Percentiles rank a stretch among this genome's conserved stretches.
phyloP scores from a whole-genome alignment of 2,329 filamentous ascomycete genomes.

The Hymenoscyphus occultus region DNA sequence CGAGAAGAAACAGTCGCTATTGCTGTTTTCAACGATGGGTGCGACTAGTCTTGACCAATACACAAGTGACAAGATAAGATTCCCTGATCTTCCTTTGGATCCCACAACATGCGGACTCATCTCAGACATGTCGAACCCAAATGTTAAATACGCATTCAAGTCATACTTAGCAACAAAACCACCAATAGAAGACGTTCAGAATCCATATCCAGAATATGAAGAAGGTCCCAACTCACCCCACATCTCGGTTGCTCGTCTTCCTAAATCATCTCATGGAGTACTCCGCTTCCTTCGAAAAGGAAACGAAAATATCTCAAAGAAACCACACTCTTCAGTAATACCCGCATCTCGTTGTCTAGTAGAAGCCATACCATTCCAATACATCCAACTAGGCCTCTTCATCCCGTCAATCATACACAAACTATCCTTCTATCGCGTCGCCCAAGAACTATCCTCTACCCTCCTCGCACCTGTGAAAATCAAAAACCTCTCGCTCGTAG shows the following conservation, averaged over 20 bases:
- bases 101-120: conserved; percentile 21
- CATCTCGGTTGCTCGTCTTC: conserved; percentile 48
- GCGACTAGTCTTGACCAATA: not conserved
- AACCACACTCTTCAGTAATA: conserved; percentile 45
- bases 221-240: conserved; percentile 47
- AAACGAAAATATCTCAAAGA: conserved; percentile 29
- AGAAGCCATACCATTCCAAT: conserved; percentile 45
- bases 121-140: conserved; percentile 24
- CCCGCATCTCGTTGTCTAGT: conserved; percentile 48
- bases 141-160: conserved; percentile 38
- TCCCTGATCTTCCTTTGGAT: not conserved
- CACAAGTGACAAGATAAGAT: not conserved
- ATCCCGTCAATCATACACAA: conserved; percentile 71
- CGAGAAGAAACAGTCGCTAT: conserved; percentile 17
- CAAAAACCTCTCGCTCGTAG: conserved; percentile 51
- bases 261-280: conserved; percentile 52
- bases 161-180: conserved; percentile 47
- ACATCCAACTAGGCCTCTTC: conserved; percentile 52
- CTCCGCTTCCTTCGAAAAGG: conserved; percentile 43
- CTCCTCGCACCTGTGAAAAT: conserved; percentile 54
- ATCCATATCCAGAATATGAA: conserved; percentile 39
- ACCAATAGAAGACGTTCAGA: conserved; percentile 39
- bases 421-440: conserved; percentile 64
- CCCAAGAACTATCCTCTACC: conserved; percentile 54
- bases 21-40: conserved; percentile 22